Percentiles rank a stretch among this genome's conserved stretches.
Evolutionary conservation across 2,329 filamentous ascomycete species (phyloP).

Genomic region (Didymella lethalis): DNA sequence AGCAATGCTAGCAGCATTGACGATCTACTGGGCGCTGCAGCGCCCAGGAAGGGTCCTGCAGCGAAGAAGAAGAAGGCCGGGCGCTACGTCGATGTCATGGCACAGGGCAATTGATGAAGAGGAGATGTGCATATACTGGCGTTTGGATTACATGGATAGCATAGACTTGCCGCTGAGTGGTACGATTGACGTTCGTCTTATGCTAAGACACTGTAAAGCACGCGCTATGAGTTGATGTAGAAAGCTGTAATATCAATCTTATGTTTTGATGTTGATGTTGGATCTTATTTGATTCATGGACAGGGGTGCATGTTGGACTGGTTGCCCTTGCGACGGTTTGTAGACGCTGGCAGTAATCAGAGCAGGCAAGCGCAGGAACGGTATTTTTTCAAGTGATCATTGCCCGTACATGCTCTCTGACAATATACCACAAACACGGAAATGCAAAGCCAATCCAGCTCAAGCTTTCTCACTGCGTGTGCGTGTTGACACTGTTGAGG

Average conservation of each 20-base stretch:
- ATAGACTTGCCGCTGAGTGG: constrained; percentile 2
- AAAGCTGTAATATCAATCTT: constrained; percentile 12
- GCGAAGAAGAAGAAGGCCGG: constrained; percentile 79
- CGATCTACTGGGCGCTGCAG: constrained; percentile 81
- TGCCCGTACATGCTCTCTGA: neutral
- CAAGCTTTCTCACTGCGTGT: constrained; percentile 14
- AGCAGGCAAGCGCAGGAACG: too few species aligned
- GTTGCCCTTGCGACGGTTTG: too few species aligned
- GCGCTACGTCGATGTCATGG: constrained; percentile 95
- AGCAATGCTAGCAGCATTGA: constrained; percentile 95
- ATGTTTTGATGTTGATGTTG: neutral
- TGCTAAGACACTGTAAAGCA: constrained; percentile 1
- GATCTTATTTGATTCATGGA: too few species aligned
- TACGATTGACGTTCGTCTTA: neutral
- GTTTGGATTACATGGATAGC: constrained; percentile 1
- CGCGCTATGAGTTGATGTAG: constrained; percentile 7
- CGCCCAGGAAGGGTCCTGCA: constrained; percentile 67
- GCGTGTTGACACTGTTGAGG: constrained; percentile 17
- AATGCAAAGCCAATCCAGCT: constrained; percentile 5
- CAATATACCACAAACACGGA: constrained; percentile 23
- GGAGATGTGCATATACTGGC: constrained; percentile 3
- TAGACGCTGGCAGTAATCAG: too few species aligned
- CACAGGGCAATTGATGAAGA: constrained; percentile 17
- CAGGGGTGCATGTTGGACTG: too few species aligned
- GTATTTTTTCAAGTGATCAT: too few species aligned